Conservation (phyloP, 2,329 filamentous ascomycete species). For the Rhinocladiella mackenziei region DNA sequence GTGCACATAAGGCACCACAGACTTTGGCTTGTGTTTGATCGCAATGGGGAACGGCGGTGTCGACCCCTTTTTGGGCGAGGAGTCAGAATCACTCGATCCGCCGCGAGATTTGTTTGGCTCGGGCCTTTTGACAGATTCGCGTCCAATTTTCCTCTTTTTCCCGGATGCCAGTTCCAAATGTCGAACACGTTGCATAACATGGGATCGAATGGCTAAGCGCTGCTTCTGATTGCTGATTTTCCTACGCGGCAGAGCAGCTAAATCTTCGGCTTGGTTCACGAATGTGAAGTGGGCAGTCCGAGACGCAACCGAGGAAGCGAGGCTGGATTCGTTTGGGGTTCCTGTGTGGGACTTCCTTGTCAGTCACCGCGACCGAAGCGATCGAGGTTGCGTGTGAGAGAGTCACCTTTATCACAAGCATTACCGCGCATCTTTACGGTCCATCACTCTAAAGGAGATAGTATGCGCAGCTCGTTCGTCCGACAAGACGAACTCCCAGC, state of each 20-base stretch:
- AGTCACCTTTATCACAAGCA: conserved; percentile 15
- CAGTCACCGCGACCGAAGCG: too few species aligned
- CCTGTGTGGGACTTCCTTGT: conserved; percentile 6
- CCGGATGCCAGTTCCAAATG: conserved; percentile 40
- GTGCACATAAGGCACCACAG: not conserved
- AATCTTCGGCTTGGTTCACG: conserved; percentile 41
- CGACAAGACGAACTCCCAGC: not conserved
- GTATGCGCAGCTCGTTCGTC: not conserved
- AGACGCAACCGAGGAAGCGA: conserved; percentile 25
- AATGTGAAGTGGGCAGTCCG: conserved; percentile 35
- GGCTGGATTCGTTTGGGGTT: conserved; percentile 21
- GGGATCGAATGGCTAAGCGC: conserved; percentile 41
- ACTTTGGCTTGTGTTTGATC: conserved; percentile 3
- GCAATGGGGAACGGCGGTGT: not conserved
- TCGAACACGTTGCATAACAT: conserved; percentile 44
- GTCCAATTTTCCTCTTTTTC: conserved; percentile 35
- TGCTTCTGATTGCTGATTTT: conserved; percentile 39
- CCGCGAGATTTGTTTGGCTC: conserved; percentile 3
- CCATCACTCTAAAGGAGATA: conserved; percentile 10
- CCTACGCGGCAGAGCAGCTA: conserved; percentile 33
- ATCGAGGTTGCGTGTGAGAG: too few species aligned
- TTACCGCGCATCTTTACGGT: conserved; percentile 12
- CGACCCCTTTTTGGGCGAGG: conserved; percentile 12
- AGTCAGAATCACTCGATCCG: conserved; percentile 12
- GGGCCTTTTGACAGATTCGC: conserved; percentile 24